Base-by-base conservation (phyloP, 2,329 filamentous ascomycete species). In the Talaromyces amestolkiae region DNA sequence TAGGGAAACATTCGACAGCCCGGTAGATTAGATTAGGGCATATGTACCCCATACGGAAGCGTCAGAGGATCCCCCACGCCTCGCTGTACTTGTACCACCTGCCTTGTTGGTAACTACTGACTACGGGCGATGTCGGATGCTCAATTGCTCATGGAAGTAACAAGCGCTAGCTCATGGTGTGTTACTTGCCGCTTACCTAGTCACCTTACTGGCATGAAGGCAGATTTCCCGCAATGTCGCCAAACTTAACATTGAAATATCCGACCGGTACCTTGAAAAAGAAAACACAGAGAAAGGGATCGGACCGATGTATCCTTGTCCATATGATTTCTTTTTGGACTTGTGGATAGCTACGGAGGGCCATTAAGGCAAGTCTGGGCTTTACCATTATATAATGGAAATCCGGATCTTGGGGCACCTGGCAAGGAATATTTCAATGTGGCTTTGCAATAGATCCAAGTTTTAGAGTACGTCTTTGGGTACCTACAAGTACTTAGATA, bases 41-140 rank as follows among this genome's bases (percentile, higher is more conserved):
- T 56, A 56, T 56, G 53, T 24, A 56, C 53, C 53, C 53, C 53
- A 56, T 56, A 56, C 53, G 33, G 33, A 56, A 39, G 33, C 53
- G 6, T 33, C 53, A 37, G 43, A 49, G 43, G 41, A 61, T 61
- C 58, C 31, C 58, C 41, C 43, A 49, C 41, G 41, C 58, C 41
- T 19, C 37, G 53, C 27, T 37, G 11, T 17, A 45, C 24, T 35
- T 47, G 43, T 60, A 19, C 39, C 17, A 59, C 27, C 17, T 27
- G 24, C 19, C 35, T 24, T 58, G 9, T 58, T 15, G 5, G 11
- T 15, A 13, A 37, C 35, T 37, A 37, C 53, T 56, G 53, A 22
- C 53, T 56, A 24, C 19, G 53, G 53, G 33, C 31, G 33, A 56
- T 37, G 31, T 24, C 33, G 53, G 53, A 54, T 54, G 51, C 31